Conservation (phyloP, 2,329 filamentous ascomycete genomes). For the Colletotrichum chrysophilum region DNA sequence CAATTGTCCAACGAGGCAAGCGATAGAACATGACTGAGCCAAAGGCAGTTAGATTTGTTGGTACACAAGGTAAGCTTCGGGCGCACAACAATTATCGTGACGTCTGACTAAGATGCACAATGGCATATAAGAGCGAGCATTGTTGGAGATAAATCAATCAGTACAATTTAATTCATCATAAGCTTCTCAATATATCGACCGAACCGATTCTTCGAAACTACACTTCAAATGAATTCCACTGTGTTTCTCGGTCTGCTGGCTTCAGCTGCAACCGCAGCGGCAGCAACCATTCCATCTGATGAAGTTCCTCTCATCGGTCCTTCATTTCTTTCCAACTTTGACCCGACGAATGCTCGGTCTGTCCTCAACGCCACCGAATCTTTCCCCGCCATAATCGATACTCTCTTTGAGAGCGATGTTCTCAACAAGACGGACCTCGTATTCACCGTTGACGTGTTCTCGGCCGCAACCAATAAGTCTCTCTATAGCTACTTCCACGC, state of each 20-base stretch:
- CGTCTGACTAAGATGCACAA: background rate
- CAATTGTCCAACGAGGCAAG: background rate
- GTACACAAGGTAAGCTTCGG: background rate
- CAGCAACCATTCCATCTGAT: background rate
- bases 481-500: slow-evolving; percentile 26
- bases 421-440: background rate
- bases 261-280: background rate
- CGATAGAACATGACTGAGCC: background rate
- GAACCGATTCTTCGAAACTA: background rate
- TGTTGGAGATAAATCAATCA: background rate
- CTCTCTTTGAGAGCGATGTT: background rate
- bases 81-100: background rate
- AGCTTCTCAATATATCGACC: background rate
- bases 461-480: slow-evolving; percentile 26
- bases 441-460: slow-evolving; percentile 29
- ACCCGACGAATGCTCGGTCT: background rate
- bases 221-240: background rate
- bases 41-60: background rate
- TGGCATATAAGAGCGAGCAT: background rate
- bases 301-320: slow-evolving; percentile 26
- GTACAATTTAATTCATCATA: background rate
- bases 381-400: background rate
- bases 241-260: background rate
- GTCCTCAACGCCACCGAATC: background rate
- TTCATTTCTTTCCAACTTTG: slow-evolving; percentile 25